These are phyloP conservation scores for Citrus unshiu DNA, from an alignment of 345 rosid genomes.

Conservation along the genomic window DNA sequence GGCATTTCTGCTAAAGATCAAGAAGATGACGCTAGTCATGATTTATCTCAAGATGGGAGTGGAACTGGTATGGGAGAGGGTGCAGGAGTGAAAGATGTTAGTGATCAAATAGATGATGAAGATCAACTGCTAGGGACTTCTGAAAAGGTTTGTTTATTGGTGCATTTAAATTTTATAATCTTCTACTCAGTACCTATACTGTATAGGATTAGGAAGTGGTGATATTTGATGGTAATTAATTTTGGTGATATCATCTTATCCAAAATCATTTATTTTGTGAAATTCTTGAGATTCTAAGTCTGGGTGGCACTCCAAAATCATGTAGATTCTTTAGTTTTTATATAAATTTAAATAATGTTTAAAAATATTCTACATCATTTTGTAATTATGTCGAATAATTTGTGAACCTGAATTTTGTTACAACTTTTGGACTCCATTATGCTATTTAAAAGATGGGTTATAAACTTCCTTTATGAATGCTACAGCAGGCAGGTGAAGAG, in stretches of 20 bases:
- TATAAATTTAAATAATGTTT: no score
- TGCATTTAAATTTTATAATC: background rate
- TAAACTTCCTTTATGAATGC: conserved; percentile 9
- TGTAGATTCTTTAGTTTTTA: no score
- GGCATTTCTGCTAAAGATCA: conserved; percentile 57
- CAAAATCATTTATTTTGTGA: no score
- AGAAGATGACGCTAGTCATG: conserved; percentile 50
- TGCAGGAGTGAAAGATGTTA: conserved; percentile 72
- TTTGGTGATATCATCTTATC: no score
- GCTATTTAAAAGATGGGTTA: background rate
- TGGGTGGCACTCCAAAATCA: no score
- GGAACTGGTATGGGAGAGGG: conserved; percentile 99
- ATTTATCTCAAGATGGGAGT: conserved; percentile 48
- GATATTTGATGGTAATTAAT: no score
- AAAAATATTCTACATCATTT: no score
- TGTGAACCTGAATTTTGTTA: no score
- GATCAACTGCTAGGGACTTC: conserved; percentile 75
- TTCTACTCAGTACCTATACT: background rate
- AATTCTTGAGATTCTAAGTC: no score
- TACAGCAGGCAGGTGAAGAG: conserved; percentile 56
- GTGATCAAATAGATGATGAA: conserved; percentile 86
- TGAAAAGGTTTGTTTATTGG: conserved; percentile 44
- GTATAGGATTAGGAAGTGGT: no score
- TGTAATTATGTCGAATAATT: no score
- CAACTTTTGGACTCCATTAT: background rate